Evolutionary conservation across 2,329 filamentous ascomycete species (phyloP).

Genomic region (Onygenales sp.): DNA sequence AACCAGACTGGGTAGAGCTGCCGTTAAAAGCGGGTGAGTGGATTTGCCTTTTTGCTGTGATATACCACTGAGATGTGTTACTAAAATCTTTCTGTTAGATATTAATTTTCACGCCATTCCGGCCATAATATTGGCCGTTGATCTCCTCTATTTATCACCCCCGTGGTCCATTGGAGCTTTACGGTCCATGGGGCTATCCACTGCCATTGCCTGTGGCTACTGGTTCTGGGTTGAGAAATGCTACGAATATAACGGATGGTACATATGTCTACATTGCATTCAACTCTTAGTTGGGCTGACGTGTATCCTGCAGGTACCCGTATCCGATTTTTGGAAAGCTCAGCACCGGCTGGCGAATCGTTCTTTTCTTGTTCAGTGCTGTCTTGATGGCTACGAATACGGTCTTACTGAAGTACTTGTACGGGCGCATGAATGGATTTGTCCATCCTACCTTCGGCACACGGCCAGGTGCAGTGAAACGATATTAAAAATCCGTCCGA

Average conservation of each 20-base stretch:
- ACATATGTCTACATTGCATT: background rate
- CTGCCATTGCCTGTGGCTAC: constrained; percentile 46
- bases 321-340: constrained; percentile 75
- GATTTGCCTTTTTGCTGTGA: background rate
- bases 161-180: constrained; percentile 49
- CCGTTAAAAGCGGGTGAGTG: constrained; percentile 27
- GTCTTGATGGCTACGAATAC: constrained; percentile 64
- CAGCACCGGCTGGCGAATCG: constrained; percentile 53
- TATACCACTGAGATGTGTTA: background rate
- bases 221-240: constrained; percentile 58
- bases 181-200: constrained; percentile 42
- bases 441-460: background rate
- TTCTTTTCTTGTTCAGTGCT: constrained; percentile 62
- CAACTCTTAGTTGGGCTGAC: background rate
- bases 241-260: constrained; percentile 50
- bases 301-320: constrained; percentile 53
- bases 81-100: constrained; percentile 18
- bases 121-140: constrained; percentile 43
- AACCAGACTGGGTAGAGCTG: constrained; percentile 35
- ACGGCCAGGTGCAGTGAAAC: background rate
- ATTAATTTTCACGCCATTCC: constrained; percentile 44
- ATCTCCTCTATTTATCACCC: constrained; percentile 49
- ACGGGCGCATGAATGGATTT: constrained; percentile 44
- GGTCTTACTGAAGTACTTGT: constrained; percentile 57
- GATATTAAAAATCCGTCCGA: background rate